phyloP scores from a whole-genome alignment of 2,329 filamentous ascomycete genomes.

The Aspergillus ochraceoroseus region DNA sequence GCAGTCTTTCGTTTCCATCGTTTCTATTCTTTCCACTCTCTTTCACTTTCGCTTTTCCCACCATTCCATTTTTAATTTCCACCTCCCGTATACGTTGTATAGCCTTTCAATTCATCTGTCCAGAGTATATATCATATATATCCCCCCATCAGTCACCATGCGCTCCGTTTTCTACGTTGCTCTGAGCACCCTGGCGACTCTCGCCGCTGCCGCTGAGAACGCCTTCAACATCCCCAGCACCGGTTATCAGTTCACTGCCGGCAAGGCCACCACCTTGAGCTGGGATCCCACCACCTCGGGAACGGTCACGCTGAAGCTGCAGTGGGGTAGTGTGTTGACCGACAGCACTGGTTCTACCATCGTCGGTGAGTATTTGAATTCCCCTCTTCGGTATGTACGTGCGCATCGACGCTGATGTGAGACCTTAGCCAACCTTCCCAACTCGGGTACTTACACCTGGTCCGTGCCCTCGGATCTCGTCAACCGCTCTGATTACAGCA shows the following conservation, averaged over 20 bases:
- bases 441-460: constrained; percentile 50
- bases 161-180: constrained; percentile 42
- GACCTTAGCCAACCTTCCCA: constrained; percentile 44
- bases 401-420: too few relatives aligned
- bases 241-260: constrained; percentile 46
- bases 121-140: constrained; percentile 6
- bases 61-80: too few relatives aligned
- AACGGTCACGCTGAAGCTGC: constrained; percentile 51
- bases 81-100: too few relatives aligned
- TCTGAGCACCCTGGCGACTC: constrained; percentile 44
- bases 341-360: constrained; percentile 41
- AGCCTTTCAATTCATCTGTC: constrained; percentile 7
- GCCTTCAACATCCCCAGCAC: constrained; percentile 46
- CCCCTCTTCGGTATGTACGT: not conserved
- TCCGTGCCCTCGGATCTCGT: constrained; percentile 40
- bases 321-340: constrained; percentile 43
- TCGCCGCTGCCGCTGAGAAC: constrained; percentile 45
- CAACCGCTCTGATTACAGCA: constrained; percentile 47
- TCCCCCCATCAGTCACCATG: constrained; percentile 40
- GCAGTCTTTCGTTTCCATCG: too few relatives aligned
- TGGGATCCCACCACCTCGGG: constrained; percentile 50
- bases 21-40: too few relatives aligned
- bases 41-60: too few relatives aligned
- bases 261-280: constrained; percentile 43
- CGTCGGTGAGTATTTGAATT: constrained; percentile 39